These are phyloP conservation scores for Dendryphion nanum DNA, from an alignment of 2,329 filamentous ascomycete genomes.

Conservation along the genomic window DNA sequence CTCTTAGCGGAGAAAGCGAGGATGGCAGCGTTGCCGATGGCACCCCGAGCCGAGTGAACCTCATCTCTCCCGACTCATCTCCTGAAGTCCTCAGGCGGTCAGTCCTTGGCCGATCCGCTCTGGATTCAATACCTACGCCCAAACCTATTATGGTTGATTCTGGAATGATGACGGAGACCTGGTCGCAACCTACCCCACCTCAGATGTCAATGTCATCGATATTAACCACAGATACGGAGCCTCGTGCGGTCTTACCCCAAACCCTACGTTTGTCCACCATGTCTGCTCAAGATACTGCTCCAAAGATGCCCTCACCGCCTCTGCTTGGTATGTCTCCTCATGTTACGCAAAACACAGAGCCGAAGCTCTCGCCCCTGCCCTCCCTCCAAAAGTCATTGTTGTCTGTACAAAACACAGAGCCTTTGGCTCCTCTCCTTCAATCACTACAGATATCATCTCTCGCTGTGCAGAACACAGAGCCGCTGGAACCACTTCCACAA, in stretches of 20 bases:
- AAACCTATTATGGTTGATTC: conserved; percentile 57
- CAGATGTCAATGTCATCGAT: conserved; percentile 8
- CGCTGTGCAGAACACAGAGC: neutral
- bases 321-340: conserved; percentile 6
- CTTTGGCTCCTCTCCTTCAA: neutral
- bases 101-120: conserved; percentile 19
- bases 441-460: conserved; percentile 1
- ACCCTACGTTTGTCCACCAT: conserved; percentile 20
- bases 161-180: conserved; percentile 62
- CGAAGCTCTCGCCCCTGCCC: neutral
- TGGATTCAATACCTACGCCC: conserved; percentile 15
- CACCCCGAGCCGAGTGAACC: conserved; percentile 33
- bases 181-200: conserved; percentile 37
- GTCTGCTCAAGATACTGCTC: conserved; percentile 24
- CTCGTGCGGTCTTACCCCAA: conserved; percentile 1
- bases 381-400: conserved; percentile 1
- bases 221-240: conserved; percentile 22
- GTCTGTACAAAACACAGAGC: neutral
- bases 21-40: conserved; percentile 37
- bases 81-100: conserved; percentile 25
- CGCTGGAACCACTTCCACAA: conserved; percentile 6
- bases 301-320: conserved; percentile 12
- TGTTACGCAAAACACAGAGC: neutral
- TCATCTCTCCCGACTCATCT: conserved; percentile 32
- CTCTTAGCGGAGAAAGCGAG: conserved; percentile 71